These are phyloP conservation scores for Bryoerythrophyllum caledonicum DNA, from an alignment of 225 moss, liverwort and hornwort genomes.

Conservation along the genomic window DNA sequence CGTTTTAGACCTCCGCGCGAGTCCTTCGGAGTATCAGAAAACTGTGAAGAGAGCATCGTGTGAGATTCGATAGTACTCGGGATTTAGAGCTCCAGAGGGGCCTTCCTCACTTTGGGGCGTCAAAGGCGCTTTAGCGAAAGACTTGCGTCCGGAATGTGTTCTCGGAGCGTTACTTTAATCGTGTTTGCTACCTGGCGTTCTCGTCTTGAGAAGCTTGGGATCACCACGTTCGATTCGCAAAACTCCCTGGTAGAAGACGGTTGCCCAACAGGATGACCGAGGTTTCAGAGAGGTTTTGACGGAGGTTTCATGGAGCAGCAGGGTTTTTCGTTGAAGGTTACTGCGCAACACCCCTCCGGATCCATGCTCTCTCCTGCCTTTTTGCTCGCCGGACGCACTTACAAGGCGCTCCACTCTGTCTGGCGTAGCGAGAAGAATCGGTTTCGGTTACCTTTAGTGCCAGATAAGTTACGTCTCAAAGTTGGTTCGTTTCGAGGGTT, in stretches of 20 bases:
- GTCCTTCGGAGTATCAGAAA: constrained; percentile 9
- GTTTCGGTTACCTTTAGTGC: neutral
- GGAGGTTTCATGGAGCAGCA: constrained; percentile 31
- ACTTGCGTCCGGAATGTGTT: constrained; percentile 4
- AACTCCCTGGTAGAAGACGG: constrained; percentile 17
- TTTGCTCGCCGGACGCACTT: neutral
- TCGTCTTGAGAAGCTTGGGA: constrained; percentile 8
- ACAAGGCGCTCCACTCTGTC: neutral
- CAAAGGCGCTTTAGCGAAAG: neutral
- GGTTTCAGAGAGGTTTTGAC: constrained; percentile 38
- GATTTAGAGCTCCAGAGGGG: constrained; percentile 1
- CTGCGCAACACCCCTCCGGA: constrained; percentile 30
- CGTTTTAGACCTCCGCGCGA: constrained; percentile 30
- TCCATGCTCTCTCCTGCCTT: constrained; percentile 19
- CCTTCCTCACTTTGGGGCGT: neutral
- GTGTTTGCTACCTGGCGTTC: neutral
- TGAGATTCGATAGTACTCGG: neutral
- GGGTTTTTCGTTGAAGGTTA: constrained; percentile 38
- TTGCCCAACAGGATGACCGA: constrained; percentile 25
- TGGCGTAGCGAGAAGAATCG: constrained; percentile 3
- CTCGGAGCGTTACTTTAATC: neutral
- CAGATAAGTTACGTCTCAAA: neutral
- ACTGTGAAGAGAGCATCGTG: neutral
- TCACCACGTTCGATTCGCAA: neutral
- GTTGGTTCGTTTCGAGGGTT: constrained; percentile 32